phyloP scores from a whole-genome alignment of 2,329 filamentous ascomycete species.

The Neopestalotiopsis sp. region DNA sequence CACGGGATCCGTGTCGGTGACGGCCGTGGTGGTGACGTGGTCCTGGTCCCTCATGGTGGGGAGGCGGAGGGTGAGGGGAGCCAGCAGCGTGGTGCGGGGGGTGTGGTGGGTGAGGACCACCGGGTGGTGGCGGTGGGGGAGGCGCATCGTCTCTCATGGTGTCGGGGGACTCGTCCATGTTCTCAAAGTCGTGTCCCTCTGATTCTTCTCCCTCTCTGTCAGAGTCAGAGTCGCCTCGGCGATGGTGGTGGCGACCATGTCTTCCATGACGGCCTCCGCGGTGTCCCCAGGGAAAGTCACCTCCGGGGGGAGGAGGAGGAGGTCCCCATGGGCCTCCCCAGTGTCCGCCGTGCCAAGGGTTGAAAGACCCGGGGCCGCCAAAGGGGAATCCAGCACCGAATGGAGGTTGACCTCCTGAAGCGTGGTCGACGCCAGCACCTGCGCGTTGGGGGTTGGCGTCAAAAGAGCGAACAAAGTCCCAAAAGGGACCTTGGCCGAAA shows the following conservation, averaged over 20 bases:
- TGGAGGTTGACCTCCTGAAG: constrained; percentile 25
- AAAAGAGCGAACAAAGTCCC: constrained; percentile 42
- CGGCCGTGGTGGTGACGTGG: constrained; percentile 20
- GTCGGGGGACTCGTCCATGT: constrained; percentile 42
- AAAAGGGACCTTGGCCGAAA: constrained; percentile 27
- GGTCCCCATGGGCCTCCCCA: constrained; percentile 22
- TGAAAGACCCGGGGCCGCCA: constrained; percentile 24
- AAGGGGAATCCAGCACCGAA: constrained; percentile 42
- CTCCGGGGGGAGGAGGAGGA: constrained; percentile 17
- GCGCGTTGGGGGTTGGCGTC: constrained; percentile 33
- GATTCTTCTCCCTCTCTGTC: constrained; percentile 24
- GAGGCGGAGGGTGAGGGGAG: constrained; percentile 25
- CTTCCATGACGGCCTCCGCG: constrained; percentile 24
- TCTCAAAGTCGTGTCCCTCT: constrained; percentile 32
- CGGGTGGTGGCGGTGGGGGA: constrained; percentile 21
- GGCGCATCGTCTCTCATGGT: constrained; percentile 28
- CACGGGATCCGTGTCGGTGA: constrained; percentile 29
- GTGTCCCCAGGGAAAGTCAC: constrained; percentile 21
- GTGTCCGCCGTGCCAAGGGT: constrained; percentile 21
- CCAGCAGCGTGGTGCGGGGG: constrained; percentile 24
- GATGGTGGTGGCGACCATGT: constrained; percentile 27
- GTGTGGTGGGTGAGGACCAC: constrained; percentile 21
- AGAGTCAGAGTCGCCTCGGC: constrained; percentile 32
- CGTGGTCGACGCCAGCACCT: constrained; percentile 45
- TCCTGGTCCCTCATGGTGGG: constrained; percentile 15